A percentile compares a stretch with the other conserved stretches of the same genome.
Conservation (phyloP, 805 yeast genomes). For the Spathaspora girioi region DNA sequence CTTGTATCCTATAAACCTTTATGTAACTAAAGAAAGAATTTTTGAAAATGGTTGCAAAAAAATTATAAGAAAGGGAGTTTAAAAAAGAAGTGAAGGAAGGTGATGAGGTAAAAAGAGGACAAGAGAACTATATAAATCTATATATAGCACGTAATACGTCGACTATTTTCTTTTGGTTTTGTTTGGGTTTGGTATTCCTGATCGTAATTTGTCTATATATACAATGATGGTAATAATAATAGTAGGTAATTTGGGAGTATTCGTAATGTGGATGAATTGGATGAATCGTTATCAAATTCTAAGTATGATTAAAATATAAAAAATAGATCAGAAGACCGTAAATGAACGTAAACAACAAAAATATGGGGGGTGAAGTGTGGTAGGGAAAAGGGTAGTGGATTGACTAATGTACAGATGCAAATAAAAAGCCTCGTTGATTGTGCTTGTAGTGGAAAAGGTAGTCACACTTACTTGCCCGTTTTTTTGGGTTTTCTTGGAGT, state of each 20-base stretch:
- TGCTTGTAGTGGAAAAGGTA: background rate
- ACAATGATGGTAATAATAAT: background rate
- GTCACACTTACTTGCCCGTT: conserved; percentile 5
- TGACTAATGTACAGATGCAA: conserved; percentile 2
- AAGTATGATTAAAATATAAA: background rate
- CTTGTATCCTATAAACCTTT: background rate
- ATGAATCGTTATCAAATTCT: background rate
- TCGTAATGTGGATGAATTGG: background rate
- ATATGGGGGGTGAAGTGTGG: background rate
- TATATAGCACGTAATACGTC: background rate
- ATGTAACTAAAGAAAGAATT: background rate
- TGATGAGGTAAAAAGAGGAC: background rate
- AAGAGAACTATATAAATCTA: conserved; percentile 1
- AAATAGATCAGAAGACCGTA: background rate
- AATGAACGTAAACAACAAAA: background rate
- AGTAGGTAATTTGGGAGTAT: background rate
- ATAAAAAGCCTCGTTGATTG: background rate
- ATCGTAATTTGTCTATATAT: background rate
- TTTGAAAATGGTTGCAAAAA: background rate
- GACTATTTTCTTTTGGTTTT: background rate
- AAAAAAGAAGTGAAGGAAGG: background rate
- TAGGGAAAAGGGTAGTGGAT: background rate
- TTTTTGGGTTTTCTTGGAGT: conserved; percentile 12
- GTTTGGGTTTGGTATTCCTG: background rate
- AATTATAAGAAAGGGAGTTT: background rate